These are phyloP conservation scores for Buxus sempervirens DNA, from an alignment of 164 flowering plant genomes.

Conservation along the genomic window DNA sequence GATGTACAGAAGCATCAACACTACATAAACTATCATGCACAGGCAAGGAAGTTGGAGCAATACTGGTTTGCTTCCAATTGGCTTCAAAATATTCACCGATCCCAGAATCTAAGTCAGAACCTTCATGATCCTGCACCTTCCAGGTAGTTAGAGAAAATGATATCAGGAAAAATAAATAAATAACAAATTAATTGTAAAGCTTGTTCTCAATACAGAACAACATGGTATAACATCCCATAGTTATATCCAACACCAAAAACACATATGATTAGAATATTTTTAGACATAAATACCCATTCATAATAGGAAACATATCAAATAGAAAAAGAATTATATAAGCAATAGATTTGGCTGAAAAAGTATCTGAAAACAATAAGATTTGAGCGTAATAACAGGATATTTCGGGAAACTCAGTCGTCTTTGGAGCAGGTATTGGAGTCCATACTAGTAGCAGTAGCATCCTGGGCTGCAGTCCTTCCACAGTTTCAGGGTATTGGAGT, in stretches of 20 bases:
- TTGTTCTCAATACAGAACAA: background rate
- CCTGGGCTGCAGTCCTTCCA: no score
- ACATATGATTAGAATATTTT: background rate
- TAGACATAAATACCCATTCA: background rate
- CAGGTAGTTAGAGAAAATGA: background rate
- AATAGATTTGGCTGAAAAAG: no score
- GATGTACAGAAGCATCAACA: slow-evolving; percentile 2
- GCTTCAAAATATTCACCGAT: slow-evolving; percentile 20
- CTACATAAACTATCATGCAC: slow-evolving; percentile 18
- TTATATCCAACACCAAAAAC: background rate
- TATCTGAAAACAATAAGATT: no score
- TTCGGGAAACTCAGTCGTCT: no score
- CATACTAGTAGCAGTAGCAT: no score
- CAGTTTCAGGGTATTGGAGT: no score
- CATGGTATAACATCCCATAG: background rate
- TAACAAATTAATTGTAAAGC: background rate
- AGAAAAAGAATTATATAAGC: no score
- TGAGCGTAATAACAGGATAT: no score
- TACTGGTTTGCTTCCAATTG: slow-evolving; percentile 20
- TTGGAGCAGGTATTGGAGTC: no score
- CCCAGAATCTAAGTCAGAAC: slow-evolving; percentile 30
- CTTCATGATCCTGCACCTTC: slow-evolving; percentile 43
- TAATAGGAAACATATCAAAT: no score
- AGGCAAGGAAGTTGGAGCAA: slow-evolving; percentile 22
- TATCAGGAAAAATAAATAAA: background rate